These are phyloP conservation scores for Xylaria flabelliformis DNA, from an alignment of 495 filamentous ascomycete species.

Conservation along the genomic window DNA sequence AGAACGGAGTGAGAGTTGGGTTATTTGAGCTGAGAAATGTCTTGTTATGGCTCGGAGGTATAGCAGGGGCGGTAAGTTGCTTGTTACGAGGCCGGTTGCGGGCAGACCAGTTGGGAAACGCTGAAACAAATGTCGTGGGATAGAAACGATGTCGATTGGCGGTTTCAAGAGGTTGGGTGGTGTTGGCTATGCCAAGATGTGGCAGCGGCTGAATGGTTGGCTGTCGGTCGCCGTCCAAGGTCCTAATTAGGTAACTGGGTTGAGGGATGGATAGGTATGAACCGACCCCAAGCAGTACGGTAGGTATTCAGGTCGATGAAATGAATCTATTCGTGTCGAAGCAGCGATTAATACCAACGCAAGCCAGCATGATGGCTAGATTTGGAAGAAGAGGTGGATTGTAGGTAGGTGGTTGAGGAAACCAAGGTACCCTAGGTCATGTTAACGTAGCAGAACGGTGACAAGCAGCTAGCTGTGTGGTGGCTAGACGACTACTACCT, in stretches of 20 bases:
- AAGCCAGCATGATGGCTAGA: conserved; percentile 6
- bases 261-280: neutral
- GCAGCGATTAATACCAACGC: neutral
- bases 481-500: neutral
- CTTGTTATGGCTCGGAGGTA: neutral
- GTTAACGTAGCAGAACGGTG: neutral
- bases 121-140: conserved; percentile 21
- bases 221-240: neutral
- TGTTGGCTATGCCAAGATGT: conserved; percentile 21
- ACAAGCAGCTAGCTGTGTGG: neutral
- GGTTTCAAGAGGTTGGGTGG: neutral
- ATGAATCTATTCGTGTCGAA: conserved; percentile 9
- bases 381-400: neutral
- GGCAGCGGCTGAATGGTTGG: conserved; percentile 26
- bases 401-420: neutral
- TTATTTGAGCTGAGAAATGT: neutral
- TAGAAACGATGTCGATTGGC: neutral
- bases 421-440: too few relatives aligned
- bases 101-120: neutral
- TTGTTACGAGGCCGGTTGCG: conserved; percentile 4
- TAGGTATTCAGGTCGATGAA: neutral
- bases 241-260: conserved; percentile 1
- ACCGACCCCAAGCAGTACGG: neutral
- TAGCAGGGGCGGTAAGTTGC: conserved; percentile 10
- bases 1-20: neutral